Percentiles rank a stretch among this genome's conserved stretches.
phyloP scores from a whole-genome alignment of 345 rosid genomes.

The Luvunga scandens region DNA sequence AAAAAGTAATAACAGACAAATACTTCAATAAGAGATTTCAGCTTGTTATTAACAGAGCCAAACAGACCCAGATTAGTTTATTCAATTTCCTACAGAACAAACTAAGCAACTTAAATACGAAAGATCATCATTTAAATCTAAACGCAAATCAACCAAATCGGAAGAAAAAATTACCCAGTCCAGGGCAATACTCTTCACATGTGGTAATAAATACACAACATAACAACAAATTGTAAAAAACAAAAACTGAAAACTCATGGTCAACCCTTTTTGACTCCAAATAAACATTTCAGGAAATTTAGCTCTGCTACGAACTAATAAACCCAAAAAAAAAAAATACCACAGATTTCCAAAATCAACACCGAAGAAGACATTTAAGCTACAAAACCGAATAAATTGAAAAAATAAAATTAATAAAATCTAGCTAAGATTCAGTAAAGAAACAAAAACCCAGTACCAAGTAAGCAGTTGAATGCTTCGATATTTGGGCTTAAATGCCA shows the following conservation, averaged over 20 bases:
- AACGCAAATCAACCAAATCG: neutral
- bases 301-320: neutral
- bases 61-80: neutral
- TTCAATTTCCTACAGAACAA: neutral
- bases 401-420: neutral
- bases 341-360: neutral
- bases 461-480: neutral
- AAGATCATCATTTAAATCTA: neutral
- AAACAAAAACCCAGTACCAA: neutral
- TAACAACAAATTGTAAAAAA: neutral
- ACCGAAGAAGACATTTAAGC: slow-evolving; percentile 1
- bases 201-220: neutral
- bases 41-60: neutral
- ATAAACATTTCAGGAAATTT: slow-evolving; percentile 2
- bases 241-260: neutral
- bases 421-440: neutral
- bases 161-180: neutral
- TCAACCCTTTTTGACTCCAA: slow-evolving; percentile 10
- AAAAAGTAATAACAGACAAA: neutral
- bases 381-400: neutral
- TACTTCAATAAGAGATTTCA: neutral
- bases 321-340: too few species aligned
- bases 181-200: neutral
- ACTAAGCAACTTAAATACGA: neutral
- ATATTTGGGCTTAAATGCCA: neutral